Conservation (phyloP, 305 asterid genomes). For the Fraxinus albicans region DNA sequence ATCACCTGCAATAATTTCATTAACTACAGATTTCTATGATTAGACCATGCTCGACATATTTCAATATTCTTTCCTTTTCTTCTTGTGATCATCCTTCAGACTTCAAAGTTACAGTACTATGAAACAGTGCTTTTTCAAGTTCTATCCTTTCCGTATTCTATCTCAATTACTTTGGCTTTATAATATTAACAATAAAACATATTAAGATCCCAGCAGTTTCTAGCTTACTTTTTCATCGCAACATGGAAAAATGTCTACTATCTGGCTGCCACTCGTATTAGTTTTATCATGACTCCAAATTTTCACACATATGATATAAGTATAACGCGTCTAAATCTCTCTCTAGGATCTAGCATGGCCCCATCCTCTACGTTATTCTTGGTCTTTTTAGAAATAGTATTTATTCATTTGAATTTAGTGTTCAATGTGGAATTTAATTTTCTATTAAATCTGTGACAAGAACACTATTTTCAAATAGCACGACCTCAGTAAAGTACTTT, state of each 20-base stretch:
- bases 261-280: neutral
- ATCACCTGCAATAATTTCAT: slow-evolving; percentile 25
- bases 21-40: slow-evolving; percentile 57
- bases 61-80: slow-evolving; percentile 25
- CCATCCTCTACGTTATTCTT: neutral
- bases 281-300: neutral
- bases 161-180: neutral
- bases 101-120: neutral
- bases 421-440: neutral
- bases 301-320: neutral
- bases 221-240: neutral
- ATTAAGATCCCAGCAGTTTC: neutral
- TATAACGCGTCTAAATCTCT: neutral
- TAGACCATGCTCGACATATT: slow-evolving; percentile 30
- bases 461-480: neutral
- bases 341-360: neutral
- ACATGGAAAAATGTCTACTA: neutral
- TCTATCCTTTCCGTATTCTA: neutral
- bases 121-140: neutral
- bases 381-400: neutral
- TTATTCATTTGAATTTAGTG: neutral
- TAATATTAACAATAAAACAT: neutral
- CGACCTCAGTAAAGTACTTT: neutral
- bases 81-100: slow-evolving; percentile 10
- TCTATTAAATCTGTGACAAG: neutral